These are phyloP conservation scores for Sporisorium scitamineum DNA, from an alignment of 1,284 basidiomycete species.

Conservation along the genomic window DNA sequence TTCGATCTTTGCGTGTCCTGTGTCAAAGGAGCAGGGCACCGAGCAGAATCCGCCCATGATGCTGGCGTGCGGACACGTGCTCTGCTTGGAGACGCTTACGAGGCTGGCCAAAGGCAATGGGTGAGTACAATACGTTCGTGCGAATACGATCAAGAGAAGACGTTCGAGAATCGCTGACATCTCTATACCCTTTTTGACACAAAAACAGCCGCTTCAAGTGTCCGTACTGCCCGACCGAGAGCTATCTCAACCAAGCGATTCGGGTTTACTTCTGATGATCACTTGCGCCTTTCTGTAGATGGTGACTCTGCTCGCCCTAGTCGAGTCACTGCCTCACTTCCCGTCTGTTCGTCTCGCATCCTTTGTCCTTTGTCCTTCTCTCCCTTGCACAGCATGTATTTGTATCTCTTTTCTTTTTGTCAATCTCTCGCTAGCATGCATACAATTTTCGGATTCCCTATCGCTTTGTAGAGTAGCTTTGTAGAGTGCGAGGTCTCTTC, in stretches of 20 bases:
- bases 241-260: constrained; percentile 52
- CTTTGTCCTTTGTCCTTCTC: background rate
- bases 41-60: constrained; percentile 96
- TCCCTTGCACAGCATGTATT: constrained; percentile 18
- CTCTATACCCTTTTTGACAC: too few relatives aligned
- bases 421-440: constrained; percentile 2
- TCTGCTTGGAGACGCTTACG: constrained; percentile 60
- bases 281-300: background rate
- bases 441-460: background rate
- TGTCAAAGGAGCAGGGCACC: constrained; percentile 95
- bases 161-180: background rate
- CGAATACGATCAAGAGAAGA: background rate
- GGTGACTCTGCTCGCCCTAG: background rate
- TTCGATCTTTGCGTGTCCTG: constrained; percentile 96
- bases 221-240: constrained; percentile 65
- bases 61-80: constrained; percentile 87
- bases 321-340: background rate
- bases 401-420: background rate
- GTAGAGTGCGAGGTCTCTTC: background rate
- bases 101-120: constrained; percentile 77
- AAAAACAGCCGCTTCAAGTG: constrained; percentile 59
- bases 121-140: constrained; percentile 71
- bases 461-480: background rate
- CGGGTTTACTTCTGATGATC: constrained; percentile 59
- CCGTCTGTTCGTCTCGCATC: background rate